Conservation (phyloP, 805 yeast genomes). For the Candida tibetensis region DNA sequence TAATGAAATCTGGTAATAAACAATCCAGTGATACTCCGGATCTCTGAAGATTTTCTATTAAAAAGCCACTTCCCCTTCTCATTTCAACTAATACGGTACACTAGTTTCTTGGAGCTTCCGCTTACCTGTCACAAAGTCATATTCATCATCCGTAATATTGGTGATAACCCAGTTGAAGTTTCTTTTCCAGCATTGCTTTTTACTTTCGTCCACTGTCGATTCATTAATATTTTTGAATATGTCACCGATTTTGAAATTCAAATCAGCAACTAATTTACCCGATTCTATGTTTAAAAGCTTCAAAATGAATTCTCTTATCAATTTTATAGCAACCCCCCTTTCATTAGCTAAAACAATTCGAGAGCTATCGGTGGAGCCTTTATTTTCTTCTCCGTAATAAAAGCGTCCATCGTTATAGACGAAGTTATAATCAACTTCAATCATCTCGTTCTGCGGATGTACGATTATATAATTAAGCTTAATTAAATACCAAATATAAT, state of each 20-base stretch:
- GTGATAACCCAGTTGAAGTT: conserved; percentile 15
- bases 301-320: conserved; percentile 21
- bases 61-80: too few species aligned
- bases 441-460: conserved; percentile 9
- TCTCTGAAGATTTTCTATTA: too few species aligned
- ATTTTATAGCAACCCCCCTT: conserved; percentile 17
- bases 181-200: conserved; percentile 19
- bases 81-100: background rate
- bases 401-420: conserved; percentile 6
- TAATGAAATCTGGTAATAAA: too few species aligned
- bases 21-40: too few species aligned
- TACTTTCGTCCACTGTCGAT: conserved; percentile 17
- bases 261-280: conserved; percentile 4
- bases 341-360: conserved; percentile 20
- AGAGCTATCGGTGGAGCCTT: background rate
- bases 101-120: background rate
- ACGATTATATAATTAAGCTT: conserved; percentile 17
- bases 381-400: background rate
- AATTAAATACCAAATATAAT: conserved; percentile 30
- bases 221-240: conserved; percentile 18
- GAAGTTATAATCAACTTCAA: conserved; percentile 13
- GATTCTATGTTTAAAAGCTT: conserved; percentile 9
- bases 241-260: conserved; percentile 10
- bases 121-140: conserved; percentile 4
- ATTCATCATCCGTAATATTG: conserved; percentile 7